phyloP scores from a whole-genome alignment of 2,329 filamentous ascomycete genomes.

The Penicillium verrucosum region DNA sequence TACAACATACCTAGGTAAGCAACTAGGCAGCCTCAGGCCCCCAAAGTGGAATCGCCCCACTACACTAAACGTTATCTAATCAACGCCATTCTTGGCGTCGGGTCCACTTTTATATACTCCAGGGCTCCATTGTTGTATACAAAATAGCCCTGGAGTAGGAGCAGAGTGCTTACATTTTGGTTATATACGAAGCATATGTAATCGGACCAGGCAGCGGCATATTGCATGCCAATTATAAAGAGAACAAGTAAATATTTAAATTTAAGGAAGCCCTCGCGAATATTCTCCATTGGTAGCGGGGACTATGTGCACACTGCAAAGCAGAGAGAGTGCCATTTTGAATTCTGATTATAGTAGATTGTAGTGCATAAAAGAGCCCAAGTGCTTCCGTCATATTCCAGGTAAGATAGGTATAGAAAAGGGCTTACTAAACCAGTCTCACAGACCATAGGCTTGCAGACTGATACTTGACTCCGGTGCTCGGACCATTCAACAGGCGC shows the following conservation, averaged over 20 bases:
- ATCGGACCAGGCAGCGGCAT: slow-evolving; percentile 59
- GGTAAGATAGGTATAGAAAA: too few species aligned
- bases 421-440: too few species aligned
- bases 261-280: slow-evolving; percentile 27
- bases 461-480: neutral
- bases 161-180: slow-evolving; percentile 64
- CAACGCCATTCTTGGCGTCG: neutral
- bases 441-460: too few species aligned
- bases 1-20: neutral
- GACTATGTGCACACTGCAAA: neutral
- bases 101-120: neutral
- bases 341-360: neutral
- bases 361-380: neutral
- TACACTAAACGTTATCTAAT: neutral
- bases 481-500: too few species aligned
- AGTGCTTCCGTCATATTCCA: neutral
- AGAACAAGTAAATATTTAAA: slow-evolving; percentile 37
- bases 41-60: neutral
- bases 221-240: slow-evolving; percentile 45
- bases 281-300: slow-evolving; percentile 15
- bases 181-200: slow-evolving; percentile 63
- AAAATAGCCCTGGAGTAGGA: slow-evolving; percentile 29
- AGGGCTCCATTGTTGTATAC: too few species aligned
- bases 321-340: neutral
- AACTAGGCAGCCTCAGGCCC: neutral